phyloP scores from a whole-genome alignment of 495 filamentous ascomycete species.

The Thozetella sp. region DNA sequence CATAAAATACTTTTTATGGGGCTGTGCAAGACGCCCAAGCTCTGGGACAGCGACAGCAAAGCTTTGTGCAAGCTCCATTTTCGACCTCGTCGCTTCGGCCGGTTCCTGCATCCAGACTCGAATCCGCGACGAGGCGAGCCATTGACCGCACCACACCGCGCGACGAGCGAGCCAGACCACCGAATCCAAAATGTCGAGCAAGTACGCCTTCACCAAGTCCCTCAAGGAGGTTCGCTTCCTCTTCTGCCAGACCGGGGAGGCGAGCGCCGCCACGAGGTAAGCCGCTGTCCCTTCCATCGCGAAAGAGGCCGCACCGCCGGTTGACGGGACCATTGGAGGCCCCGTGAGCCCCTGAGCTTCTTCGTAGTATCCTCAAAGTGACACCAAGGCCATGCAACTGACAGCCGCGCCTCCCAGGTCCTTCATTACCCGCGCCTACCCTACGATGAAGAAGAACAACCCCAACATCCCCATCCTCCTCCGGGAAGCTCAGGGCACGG shows the following conservation, averaged over 20 bases:
- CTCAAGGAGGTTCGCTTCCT: constrained; percentile 97
- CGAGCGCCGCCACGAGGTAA: constrained; percentile 84
- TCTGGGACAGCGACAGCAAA: no score
- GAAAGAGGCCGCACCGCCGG: background rate
- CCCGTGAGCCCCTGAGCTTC: background rate
- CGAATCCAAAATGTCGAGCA: constrained; percentile 73
- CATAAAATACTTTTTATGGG: background rate
- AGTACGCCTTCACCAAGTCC: constrained; percentile 85
- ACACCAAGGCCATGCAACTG: constrained; percentile 1
- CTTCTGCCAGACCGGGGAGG: constrained; percentile 91
- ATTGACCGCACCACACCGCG: constrained; percentile 4
- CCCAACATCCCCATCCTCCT: constrained; percentile 92
- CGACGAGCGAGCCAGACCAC: background rate
- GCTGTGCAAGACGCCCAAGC: background rate
- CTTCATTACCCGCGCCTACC: constrained; percentile 90
- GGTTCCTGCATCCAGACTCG: background rate
- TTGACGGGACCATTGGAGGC: constrained; percentile 1
- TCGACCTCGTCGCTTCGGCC: background rate
- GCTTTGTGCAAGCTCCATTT: constrained; percentile 3
- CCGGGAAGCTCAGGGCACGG: constrained; percentile 80
- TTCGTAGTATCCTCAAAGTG: background rate
- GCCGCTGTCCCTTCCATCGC: constrained; percentile 14
- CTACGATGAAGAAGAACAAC: constrained; percentile 99
- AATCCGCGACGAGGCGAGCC: constrained; percentile 6
- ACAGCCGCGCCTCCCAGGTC: constrained; percentile 64